These are phyloP conservation scores for Aspergillus sp. DNA, from an alignment of 2,329 filamentous ascomycete genomes.

Conservation along the genomic window DNA sequence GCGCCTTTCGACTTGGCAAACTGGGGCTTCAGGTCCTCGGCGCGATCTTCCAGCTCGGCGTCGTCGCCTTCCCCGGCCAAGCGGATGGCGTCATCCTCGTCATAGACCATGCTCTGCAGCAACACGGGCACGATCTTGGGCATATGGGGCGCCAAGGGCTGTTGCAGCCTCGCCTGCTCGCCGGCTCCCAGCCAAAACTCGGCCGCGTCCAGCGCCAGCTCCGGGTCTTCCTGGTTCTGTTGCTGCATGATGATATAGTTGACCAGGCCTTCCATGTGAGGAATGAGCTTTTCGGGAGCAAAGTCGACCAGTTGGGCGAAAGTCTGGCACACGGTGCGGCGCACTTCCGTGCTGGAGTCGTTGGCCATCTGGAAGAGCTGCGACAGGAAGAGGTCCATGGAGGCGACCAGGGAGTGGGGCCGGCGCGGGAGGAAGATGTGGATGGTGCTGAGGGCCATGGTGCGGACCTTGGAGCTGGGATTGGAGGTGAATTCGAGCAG, in stretches of 20 bases:
- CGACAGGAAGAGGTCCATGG: constrained; percentile 76
- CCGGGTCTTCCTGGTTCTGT: constrained; percentile 74
- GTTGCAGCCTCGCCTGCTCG: constrained; percentile 78
- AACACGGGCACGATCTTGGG: constrained; percentile 85
- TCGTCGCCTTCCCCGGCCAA: constrained; percentile 83
- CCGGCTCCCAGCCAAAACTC: constrained; percentile 97
- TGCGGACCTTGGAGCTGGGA: constrained; percentile 72
- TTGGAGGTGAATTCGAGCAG: constrained; percentile 83
- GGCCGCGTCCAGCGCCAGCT: constrained; percentile 88
- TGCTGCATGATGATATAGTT: constrained; percentile 93
- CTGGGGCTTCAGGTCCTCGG: constrained; percentile 86
- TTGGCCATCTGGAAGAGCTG: constrained; percentile 78
- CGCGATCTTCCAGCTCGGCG: constrained; percentile 85
- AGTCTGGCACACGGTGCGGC: constrained; percentile 87
- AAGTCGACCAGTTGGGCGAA: constrained; percentile 92
- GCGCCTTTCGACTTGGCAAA: constrained; percentile 73
- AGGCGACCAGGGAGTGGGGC: constrained; percentile 75
- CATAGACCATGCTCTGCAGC: constrained; percentile 93
- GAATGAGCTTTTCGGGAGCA: constrained; percentile 83
- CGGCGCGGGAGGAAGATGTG: constrained; percentile 89
- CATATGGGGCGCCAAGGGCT: constrained; percentile 73
- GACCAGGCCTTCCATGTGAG: constrained; percentile 82
- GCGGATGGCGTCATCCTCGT: constrained; percentile 84
- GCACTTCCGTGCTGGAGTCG: constrained; percentile 77
- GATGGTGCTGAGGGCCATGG: constrained; percentile 76